These are phyloP conservation scores for Aleurites moluccanus DNA, from an alignment of 441 rosid species.

Conservation along the genomic window DNA sequence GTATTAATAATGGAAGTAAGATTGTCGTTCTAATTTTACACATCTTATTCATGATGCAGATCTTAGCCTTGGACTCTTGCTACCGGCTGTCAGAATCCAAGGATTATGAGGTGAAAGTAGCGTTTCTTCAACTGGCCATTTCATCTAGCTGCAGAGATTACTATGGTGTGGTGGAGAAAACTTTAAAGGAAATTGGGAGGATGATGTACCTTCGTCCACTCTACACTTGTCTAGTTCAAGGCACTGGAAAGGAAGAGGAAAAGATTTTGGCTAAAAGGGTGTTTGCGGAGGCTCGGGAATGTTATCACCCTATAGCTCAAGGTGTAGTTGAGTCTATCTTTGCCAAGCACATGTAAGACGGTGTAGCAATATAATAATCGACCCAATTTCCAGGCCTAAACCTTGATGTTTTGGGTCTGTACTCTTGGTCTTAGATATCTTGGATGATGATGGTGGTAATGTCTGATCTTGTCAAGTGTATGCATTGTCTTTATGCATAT, in stretches of 20 bases:
- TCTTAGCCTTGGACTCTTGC: conserved; percentile 70
- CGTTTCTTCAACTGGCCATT: conserved; percentile 71
- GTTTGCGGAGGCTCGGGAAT: conserved; percentile 68
- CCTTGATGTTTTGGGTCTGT: background rate
- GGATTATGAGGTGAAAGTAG: conserved; percentile 85
- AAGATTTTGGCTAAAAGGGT: conserved; percentile 72
- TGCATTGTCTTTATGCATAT: too few species aligned
- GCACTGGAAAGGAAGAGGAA: conserved; percentile 68
- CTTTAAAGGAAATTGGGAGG: conserved; percentile 82
- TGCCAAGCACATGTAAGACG: conserved; percentile 58
- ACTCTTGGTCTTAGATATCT: too few species aligned
- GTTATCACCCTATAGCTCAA: conserved; percentile 86
- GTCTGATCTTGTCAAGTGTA: background rate
- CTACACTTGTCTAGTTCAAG: conserved; percentile 67
- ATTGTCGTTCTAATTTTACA: background rate
- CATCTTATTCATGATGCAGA: conserved; percentile 36
- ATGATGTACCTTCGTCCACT: conserved; percentile 87
- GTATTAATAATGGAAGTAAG: background rate
- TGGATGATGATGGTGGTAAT: background rate
- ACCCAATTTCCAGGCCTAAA: background rate
- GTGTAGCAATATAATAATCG: background rate
- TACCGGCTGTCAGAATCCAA: conserved; percentile 78
- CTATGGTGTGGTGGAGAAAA: conserved; percentile 72
- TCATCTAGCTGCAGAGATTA: conserved; percentile 62
- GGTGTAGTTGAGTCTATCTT: conserved; percentile 82